These are phyloP conservation scores for Handroanthus guayacan DNA, from an alignment of 257 asterid species.

Conservation along the genomic window DNA sequence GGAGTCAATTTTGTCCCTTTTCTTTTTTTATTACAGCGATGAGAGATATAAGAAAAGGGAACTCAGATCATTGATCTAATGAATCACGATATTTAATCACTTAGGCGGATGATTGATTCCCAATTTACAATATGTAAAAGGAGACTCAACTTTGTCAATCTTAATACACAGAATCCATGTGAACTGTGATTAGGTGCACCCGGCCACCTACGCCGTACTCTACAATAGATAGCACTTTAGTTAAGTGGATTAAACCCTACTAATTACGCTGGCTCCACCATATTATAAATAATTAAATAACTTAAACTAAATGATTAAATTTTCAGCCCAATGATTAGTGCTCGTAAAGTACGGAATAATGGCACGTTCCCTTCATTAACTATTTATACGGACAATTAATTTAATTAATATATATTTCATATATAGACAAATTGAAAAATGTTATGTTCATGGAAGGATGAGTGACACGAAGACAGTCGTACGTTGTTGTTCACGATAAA, in stretches of 20 bases:
- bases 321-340: slow-evolving; percentile 41
- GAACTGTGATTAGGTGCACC: too few species aligned
- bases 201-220: slow-evolving; percentile 25
- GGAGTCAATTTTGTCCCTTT: too few species aligned
- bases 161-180: too few species aligned
- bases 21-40: too few species aligned
- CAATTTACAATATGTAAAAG: too few species aligned
- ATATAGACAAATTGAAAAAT: neutral
- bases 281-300: slow-evolving; percentile 15
- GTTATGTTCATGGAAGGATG: neutral
- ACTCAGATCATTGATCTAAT: too few species aligned
- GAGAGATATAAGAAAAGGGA: too few species aligned
- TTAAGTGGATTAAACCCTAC: slow-evolving; percentile 43
- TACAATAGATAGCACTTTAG: slow-evolving; percentile 14
- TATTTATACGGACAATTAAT: too few species aligned
- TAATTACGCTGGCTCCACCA: slow-evolving; percentile 46
- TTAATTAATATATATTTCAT: neutral
- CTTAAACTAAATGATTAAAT: slow-evolving; percentile 5
- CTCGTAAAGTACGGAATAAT: slow-evolving; percentile 41
- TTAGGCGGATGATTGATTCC: too few species aligned
- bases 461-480: neutral
- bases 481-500: neutral
- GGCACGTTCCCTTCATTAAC: slow-evolving; percentile 33
- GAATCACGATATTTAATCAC: too few species aligned
- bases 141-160: too few species aligned